Percentiles rank a stretch among this genome's conserved stretches.
Evolutionary conservation across 148 eudicot species (phyloP).

Genomic region (Vaccinium macrocarpon): DNA sequence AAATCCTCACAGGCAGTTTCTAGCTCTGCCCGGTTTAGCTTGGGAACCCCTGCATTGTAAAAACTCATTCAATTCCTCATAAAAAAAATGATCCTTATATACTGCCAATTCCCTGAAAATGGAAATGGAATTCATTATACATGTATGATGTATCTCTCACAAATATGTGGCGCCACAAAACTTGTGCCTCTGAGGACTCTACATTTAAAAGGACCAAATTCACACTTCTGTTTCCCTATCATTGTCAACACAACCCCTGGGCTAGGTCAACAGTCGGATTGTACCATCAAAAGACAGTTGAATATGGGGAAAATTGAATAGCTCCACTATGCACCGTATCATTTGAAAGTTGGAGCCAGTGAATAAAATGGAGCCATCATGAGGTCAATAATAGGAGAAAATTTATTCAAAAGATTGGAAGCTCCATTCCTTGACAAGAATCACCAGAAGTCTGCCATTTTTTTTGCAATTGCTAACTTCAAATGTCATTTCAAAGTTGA

Average conservation of each 20-base stretch:
- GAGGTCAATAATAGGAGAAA: neutral
- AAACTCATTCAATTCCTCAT: neutral
- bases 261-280: neutral
- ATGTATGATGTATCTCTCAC: no score
- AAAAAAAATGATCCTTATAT: neutral
- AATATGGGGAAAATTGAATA: neutral
- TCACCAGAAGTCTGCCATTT: neutral
- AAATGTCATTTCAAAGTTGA: neutral
- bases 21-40: slow-evolving; percentile 76
- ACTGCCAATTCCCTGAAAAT: neutral
- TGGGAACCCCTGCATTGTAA: slow-evolving; percentile 70
- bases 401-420: no score
- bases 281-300: neutral
- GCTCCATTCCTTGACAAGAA: neutral
- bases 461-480: neutral
- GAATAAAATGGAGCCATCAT: neutral
- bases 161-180: no score
- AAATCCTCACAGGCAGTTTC: slow-evolving; percentile 96
- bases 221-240: no score
- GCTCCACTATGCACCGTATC: neutral
- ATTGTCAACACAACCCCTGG: no score
- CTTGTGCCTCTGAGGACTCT: no score
- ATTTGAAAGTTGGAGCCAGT: neutral
- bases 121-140: neutral
- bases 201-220: no score